phyloP scores from a whole-genome alignment of 108 stramenopile genomes.

The Nitzschia sp. region DNA sequence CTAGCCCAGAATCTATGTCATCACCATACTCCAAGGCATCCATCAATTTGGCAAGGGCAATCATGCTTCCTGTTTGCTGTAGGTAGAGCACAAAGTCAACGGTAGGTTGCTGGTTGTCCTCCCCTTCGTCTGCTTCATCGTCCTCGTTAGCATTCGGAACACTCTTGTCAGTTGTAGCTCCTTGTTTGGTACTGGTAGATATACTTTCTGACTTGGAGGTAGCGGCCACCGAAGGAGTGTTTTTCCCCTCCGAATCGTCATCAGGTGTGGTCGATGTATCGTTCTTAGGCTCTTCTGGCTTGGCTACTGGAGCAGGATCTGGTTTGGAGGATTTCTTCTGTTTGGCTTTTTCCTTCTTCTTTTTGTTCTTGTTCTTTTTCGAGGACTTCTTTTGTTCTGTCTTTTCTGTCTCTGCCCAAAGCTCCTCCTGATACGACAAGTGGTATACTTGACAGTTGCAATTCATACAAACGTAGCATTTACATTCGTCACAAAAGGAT shows the following conservation, averaged over 20 bases:
- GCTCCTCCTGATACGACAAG: conserved; percentile 92
- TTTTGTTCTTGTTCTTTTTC: conserved; percentile 83
- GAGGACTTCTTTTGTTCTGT: conserved; percentile 81
- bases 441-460: conserved; percentile 94
- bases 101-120: conserved; percentile 55
- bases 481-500: conserved; percentile 89
- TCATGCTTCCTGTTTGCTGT: conserved; percentile 81
- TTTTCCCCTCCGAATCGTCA: background rate
- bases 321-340: conserved; percentile 72
- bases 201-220: background rate
- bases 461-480: conserved; percentile 89
- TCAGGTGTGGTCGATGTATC: background rate
- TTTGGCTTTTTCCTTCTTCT: conserved; percentile 86
- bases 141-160: conserved; percentile 36
- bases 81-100: conserved; percentile 83
- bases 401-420: conserved; percentile 85
- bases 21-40: conserved; percentile 76
- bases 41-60: conserved; percentile 83
- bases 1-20: conserved; percentile 53
- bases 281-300: conserved; percentile 2
- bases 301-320: conserved; percentile 10
- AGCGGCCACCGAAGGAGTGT: background rate
- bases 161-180: conserved; percentile 20
- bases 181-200: background rate
- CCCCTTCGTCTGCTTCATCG: conserved; percentile 51